Evolutionary conservation across 2,329 filamentous ascomycete species (phyloP).

Genomic region (Ploettnerulaceae sp.): DNA sequence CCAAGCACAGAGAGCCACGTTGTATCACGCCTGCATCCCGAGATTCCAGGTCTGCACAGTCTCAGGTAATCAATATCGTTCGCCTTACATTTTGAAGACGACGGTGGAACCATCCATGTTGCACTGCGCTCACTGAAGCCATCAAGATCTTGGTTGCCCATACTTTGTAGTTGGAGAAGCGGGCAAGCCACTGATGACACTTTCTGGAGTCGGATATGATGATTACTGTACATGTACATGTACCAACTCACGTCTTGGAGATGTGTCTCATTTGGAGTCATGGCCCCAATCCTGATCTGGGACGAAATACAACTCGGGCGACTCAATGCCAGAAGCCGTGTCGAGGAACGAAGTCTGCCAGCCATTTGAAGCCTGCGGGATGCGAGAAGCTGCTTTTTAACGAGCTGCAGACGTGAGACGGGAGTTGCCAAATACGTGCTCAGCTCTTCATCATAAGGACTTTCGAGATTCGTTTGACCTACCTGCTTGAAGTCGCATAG

Average conservation of each 20-base stretch:
- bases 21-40: conserved; percentile 3
- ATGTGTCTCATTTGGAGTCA: too few relatives aligned
- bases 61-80: conserved; percentile 5
- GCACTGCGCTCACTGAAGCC: conserved; percentile 11
- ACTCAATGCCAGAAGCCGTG: conserved; percentile 7
- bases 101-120: conserved; percentile 1
- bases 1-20: conserved; percentile 3
- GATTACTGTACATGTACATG: too few relatives aligned
- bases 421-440: not conserved
- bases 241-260: too few relatives aligned
- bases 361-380: conserved; percentile 1
- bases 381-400: conserved; percentile 17
- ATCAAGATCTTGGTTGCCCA: conserved; percentile 9
- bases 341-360: not conserved
- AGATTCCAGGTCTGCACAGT: not conserved
- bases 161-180: not conserved
- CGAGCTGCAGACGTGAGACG: conserved; percentile 18
- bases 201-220: too few relatives aligned
- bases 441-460: not conserved
- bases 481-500: not conserved
- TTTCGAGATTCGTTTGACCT: not conserved
- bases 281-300: too few relatives aligned
- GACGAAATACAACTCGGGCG: conserved; percentile 4
- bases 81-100: conserved; percentile 16
- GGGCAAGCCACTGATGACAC: too few relatives aligned